Evolutionary conservation across 768 basidiomycete genomes (phyloP).

Genomic region (Plicaturopsis crispa): DNA sequence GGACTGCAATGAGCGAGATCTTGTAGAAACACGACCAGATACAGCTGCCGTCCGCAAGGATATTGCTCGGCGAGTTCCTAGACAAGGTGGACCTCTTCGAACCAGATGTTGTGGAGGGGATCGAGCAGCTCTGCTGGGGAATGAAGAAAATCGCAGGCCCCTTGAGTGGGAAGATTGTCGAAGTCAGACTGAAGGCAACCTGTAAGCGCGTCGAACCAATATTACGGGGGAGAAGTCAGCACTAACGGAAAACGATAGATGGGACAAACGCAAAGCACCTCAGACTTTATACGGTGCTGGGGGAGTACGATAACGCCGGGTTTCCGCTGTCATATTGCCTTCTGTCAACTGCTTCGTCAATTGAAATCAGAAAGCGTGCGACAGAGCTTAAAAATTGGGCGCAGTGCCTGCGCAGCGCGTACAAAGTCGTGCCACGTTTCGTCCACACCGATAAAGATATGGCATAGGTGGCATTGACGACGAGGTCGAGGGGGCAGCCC

Average conservation of each 20-base stretch:
- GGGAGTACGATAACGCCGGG: constrained; percentile 15
- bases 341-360: constrained; percentile 14
- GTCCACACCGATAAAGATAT: constrained; percentile 13
- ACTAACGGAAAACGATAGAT: constrained; percentile 1
- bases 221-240: background rate
- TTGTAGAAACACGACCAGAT: constrained; percentile 15
- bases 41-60: constrained; percentile 16
- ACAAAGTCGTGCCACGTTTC: constrained; percentile 6
- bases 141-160: constrained; percentile 10
- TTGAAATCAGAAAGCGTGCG: constrained; percentile 11
- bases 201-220: constrained; percentile 6
- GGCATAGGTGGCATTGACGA: constrained; percentile 1
- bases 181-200: constrained; percentile 11
- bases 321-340: constrained; percentile 17
- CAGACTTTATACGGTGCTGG: constrained; percentile 16
- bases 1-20: constrained; percentile 18
- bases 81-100: constrained; percentile 17
- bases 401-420: constrained; percentile 5
- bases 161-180: constrained; percentile 6
- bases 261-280: constrained; percentile 14
- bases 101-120: constrained; percentile 11
- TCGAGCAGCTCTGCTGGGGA: constrained; percentile 17
- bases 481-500: background rate
- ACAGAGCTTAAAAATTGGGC: constrained; percentile 12
- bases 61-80: constrained; percentile 13